Base-by-base conservation (phyloP, 2,329 filamentous ascomycete species). In the Diaporthe sp. region DNA sequence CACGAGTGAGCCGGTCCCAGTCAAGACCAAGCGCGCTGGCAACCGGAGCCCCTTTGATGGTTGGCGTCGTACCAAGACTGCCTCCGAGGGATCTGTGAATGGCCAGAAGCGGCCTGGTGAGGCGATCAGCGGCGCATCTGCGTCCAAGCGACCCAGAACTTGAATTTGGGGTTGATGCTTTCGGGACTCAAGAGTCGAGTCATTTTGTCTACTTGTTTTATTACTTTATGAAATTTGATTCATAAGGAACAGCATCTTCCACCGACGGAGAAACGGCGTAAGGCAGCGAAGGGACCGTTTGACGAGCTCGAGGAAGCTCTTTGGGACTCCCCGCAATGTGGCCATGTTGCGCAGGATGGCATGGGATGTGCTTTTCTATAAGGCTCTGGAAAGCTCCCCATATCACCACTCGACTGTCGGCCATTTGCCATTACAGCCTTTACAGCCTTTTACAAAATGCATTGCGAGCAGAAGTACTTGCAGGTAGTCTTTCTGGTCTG, bases 11-110 rank as follows among this genome's bases (percentile, higher is more conserved):
- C 76, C 80, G 15, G 85, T 85, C 12, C 85, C 88, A 0, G 78
- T 84, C 76, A 88, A 85, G 77, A 73, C 77, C 74, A 81, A 80
- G 74, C 78, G 79, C 58, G 39, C 44, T 70, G 74, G 78, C 75
- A 79, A 82, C 77, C 85, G 84, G 73, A 92, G 89, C 78, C 91
- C 90, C 3, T 94, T 94, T 78, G 91, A 93, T 78, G 86, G 86
- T 51, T 95, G 92, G 92, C 89, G 86, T 76, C 90, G 92, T 73
- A 90, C 90, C 78, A 94, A 94, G 86, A 84, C 83, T 78, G 80
- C 84, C 81, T 76, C 82, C 78, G 79, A 81, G n/a, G 68, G 72
- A 27, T 71, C 74, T 47, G 78, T 80, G 42, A 82, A 82, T 75
- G 84, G 85, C 75, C 85, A 81, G 75, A 89, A 87, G 83, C 85